Evolutionary conservation across 139 green algal species (phyloP).

Genomic region (Eudorina sp.): DNA sequence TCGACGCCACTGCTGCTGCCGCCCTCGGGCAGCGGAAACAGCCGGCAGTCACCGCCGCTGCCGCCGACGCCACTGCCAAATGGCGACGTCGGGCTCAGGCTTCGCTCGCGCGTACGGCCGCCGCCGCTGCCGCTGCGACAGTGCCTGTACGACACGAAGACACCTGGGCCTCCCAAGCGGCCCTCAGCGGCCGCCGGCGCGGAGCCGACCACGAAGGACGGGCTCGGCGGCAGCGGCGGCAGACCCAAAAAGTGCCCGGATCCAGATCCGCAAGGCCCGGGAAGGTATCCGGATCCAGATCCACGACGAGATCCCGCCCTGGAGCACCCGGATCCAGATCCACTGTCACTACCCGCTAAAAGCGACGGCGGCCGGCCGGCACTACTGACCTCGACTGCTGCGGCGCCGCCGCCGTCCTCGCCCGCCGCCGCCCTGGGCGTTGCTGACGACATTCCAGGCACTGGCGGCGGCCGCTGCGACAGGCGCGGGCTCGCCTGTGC

Average conservation of each 20-base stretch:
- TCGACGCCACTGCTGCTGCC: neutral
- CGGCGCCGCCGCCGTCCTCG: too few species aligned
- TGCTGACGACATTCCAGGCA: neutral
- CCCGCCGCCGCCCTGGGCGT: neutral
- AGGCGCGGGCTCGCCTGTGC: neutral
- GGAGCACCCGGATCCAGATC: neutral
- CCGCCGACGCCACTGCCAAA: neutral
- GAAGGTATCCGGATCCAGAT: neutral
- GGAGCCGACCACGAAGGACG: neutral
- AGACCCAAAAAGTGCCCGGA: neutral
- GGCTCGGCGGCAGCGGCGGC: constrained; percentile 14
- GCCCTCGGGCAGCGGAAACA: constrained; percentile 5
- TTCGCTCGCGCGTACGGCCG: neutral
- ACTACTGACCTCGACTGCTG: too few species aligned
- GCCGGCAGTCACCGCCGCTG: neutral
- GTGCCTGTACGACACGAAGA: neutral
- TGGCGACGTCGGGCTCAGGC: neutral
- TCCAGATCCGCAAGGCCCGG: neutral
- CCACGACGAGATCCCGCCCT: neutral
- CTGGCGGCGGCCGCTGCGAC: neutral
- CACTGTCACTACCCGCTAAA: too few species aligned
- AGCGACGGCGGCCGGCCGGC: too few species aligned
- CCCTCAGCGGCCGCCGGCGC: neutral
- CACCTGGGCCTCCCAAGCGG: too few species aligned
- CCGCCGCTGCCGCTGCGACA: constrained; percentile 1